These are phyloP conservation scores for Racocetra persica DNA, from an alignment of 371 early-diverging fungal species.

Conservation along the genomic window DNA sequence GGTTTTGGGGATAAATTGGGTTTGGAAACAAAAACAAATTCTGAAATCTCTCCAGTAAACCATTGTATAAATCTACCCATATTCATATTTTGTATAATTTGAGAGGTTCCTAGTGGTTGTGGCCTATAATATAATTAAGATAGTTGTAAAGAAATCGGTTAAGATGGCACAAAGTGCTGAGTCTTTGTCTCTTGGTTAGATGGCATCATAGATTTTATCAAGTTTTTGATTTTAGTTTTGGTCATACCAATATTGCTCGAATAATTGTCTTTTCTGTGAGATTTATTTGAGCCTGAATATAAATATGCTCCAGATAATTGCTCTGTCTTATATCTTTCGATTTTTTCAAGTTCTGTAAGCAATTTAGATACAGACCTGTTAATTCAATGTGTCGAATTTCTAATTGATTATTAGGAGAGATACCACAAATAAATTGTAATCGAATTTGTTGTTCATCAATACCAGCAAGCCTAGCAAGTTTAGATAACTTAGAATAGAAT, in stretches of 20 bases:
- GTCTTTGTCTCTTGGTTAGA: too few relatives aligned
- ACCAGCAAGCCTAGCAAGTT: constrained; percentile 16
- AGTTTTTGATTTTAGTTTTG: constrained; percentile 17
- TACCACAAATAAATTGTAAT: constrained; percentile 22
- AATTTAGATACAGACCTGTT: not conserved
- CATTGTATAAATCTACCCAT: not conserved
- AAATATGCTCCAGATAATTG: constrained; percentile 9
- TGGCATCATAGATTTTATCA: constrained; percentile 28
- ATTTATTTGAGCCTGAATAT: not conserved
- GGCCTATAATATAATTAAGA: not conserved
- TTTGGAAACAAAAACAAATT: not conserved
- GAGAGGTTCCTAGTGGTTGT: not conserved
- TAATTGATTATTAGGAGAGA: constrained; percentile 6
- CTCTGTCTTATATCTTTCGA: constrained; percentile 18
- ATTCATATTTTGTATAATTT: not conserved
- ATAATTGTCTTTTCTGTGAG: constrained; percentile 16
- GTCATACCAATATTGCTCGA: not conserved
- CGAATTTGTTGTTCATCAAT: constrained; percentile 12
- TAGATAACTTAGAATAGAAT: constrained; percentile 28
- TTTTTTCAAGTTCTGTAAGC: constrained; percentile 15
- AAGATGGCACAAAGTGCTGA: too few relatives aligned
- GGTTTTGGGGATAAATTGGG: not conserved
- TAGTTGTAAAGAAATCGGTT: not conserved
- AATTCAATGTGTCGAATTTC: constrained; percentile 11
- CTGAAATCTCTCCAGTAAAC: constrained; percentile 2